Conservation (phyloP, 257 asterid species). For the Solanum lignicaule region DNA sequence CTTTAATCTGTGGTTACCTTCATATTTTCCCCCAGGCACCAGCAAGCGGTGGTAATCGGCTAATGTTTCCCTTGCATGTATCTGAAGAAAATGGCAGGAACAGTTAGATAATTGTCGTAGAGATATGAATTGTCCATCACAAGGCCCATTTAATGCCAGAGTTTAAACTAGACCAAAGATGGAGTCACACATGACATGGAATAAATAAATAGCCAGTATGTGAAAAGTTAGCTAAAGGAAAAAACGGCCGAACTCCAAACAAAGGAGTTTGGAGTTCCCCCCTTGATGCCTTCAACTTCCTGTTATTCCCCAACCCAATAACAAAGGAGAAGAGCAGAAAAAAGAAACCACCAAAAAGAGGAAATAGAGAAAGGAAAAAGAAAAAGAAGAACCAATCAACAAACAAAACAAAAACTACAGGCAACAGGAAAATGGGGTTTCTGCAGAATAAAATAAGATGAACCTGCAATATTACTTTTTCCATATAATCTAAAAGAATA, state of each 20-base stretch:
- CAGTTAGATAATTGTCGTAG: not conserved
- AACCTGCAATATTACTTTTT: not conserved
- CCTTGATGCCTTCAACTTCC: not conserved
- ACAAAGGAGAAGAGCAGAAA: not conserved
- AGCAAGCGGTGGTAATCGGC: constrained; percentile 74
- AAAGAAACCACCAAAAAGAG: not conserved
- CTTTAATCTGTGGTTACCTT: constrained; percentile 30
- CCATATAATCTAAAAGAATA: not conserved
- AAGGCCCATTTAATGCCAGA: not conserved
- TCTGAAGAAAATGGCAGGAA: constrained; percentile 22
- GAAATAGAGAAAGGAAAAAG: not conserved
- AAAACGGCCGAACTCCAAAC: not conserved
- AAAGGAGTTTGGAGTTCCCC: not conserved
- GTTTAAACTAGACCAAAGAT: not conserved
- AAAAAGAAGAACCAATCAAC: not conserved
- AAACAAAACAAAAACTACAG: not conserved
- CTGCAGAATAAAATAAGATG: not conserved
- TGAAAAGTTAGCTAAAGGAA: not conserved
- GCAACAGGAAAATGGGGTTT: not conserved
- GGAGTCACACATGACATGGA: not conserved
- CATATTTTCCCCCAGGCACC: constrained; percentile 58
- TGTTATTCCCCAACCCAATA: not conserved
- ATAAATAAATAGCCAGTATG: not conserved
- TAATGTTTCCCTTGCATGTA: constrained; percentile 37
- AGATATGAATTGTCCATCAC: not conserved